These are phyloP conservation scores for Marasmius sp. DNA, from an alignment of 1,284 basidiomycete species.

Conservation along the genomic window DNA sequence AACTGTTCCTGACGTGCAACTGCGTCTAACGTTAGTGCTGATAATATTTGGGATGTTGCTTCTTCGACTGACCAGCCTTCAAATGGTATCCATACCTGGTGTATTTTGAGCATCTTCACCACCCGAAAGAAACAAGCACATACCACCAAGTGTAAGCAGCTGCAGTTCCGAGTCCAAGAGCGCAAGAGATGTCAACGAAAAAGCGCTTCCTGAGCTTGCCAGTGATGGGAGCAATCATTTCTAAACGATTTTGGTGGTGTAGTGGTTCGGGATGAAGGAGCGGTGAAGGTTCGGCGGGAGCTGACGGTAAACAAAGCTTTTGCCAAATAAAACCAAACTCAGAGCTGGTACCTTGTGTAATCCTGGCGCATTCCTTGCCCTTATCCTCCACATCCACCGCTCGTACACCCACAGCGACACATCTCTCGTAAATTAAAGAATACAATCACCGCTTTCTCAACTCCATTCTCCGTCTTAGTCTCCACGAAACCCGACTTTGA, in stretches of 20 bases:
- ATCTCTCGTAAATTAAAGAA: not conserved
- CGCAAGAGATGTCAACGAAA: constrained; percentile 75
- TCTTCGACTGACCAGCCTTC: constrained; percentile 56
- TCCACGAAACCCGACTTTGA: constrained; percentile 21
- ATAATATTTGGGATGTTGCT: not conserved
- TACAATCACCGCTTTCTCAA: constrained; percentile 17
- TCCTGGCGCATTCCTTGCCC: constrained; percentile 20
- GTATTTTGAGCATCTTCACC: constrained; percentile 17
- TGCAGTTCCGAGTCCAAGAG: constrained; percentile 71
- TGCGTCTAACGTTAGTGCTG: constrained; percentile 29
- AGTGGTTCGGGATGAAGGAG: constrained; percentile 15
- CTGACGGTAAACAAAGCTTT: not conserved
- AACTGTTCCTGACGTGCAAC: constrained; percentile 80
- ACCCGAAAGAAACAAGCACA: constrained; percentile 27
- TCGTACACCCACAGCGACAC: not conserved
- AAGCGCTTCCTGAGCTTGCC: constrained; percentile 88
- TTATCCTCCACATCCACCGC: constrained; percentile 2
- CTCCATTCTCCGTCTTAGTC: constrained; percentile 19
- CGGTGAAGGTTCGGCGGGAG: constrained; percentile 11
- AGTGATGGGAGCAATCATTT: constrained; percentile 82
- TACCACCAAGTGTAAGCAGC: constrained; percentile 81
- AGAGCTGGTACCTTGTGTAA: not conserved
- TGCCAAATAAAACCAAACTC: constrained; percentile 8
- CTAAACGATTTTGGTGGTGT: constrained; percentile 36
- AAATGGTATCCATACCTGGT: constrained; percentile 80